Conservation (phyloP, 192 early-diverging fungal species). For the Spinellus fusiger region DNA sequence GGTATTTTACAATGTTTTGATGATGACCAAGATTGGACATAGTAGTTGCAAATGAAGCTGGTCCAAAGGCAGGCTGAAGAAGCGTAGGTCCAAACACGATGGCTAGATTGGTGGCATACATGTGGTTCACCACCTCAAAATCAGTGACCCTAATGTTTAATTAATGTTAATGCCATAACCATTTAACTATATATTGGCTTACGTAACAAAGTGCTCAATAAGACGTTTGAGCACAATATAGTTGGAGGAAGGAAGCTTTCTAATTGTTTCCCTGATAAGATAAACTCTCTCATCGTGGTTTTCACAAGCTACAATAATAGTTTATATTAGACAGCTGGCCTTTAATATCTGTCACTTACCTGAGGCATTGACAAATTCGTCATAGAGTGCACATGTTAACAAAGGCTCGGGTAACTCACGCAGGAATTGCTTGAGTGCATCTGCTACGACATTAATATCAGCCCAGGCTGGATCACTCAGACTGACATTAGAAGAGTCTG, state of each 20-base stretch:
- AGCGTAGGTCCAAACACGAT: conserved; percentile 97
- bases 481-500: conserved; percentile 42
- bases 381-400: conserved; percentile 78
- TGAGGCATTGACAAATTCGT: conserved; percentile 73
- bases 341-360: conserved; percentile 28
- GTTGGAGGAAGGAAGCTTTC: conserved; percentile 54
- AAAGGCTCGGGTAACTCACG: conserved; percentile 91
- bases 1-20: conserved; percentile 63
- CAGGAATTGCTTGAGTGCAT: conserved; percentile 90
- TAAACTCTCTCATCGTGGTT: conserved; percentile 69
- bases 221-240: conserved; percentile 63
- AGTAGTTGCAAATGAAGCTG: conserved; percentile 50
- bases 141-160: conserved; percentile 52
- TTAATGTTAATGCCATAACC: neutral
- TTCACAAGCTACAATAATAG: conserved; percentile 35
- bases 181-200: conserved; percentile 4
- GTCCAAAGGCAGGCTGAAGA: conserved; percentile 57
- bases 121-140: conserved; percentile 75
- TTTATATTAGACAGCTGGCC: conserved; percentile 2
- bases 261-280: conserved; percentile 62
- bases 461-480: conserved; percentile 53
- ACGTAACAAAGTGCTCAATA: conserved; percentile 65
- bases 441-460: conserved; percentile 81
- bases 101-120: conserved; percentile 85
- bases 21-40: conserved; percentile 74